Evolutionary conservation across 225 moss, liverwort and hornwort genomes (phyloP).

Genomic region (Polytrichum formosum): DNA sequence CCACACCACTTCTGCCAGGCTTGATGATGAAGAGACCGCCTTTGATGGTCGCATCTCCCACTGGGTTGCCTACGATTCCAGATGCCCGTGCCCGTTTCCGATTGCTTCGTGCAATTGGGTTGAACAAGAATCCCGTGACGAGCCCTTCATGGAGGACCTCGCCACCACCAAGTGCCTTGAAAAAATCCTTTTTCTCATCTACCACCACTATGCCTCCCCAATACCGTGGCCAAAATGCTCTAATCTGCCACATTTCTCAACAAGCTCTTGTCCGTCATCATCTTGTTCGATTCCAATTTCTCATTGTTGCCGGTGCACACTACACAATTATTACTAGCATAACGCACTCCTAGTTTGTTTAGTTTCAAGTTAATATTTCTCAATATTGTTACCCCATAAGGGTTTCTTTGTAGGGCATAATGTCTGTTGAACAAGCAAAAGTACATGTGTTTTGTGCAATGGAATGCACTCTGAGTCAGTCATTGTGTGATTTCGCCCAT

Average conservation of each 20-base stretch:
- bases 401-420: no score
- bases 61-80: constrained; percentile 37
- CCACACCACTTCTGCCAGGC: constrained; percentile 51
- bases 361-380: no score
- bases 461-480: no score
- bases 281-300: no score
- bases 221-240: constrained; percentile 84
- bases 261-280: no score
- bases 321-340: no score
- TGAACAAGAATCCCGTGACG: constrained; percentile 55
- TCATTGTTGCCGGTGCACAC: no score
- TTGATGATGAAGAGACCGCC: constrained; percentile 70
- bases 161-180: constrained; percentile 75
- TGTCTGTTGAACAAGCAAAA: no score
- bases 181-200: constrained; percentile 60
- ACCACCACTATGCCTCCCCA: constrained; percentile 76
- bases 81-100: constrained; percentile 39
- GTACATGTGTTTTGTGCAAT: no score
- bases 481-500: no score
- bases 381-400: no score
- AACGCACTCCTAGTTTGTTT: no score
- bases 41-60: constrained; percentile 62
- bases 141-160: constrained; percentile 43
- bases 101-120: constrained; percentile 26
- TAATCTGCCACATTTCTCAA: constrained; percentile 33